Conservation (phyloP, 345 rosid species). For the Corchorus olitorius region DNA sequence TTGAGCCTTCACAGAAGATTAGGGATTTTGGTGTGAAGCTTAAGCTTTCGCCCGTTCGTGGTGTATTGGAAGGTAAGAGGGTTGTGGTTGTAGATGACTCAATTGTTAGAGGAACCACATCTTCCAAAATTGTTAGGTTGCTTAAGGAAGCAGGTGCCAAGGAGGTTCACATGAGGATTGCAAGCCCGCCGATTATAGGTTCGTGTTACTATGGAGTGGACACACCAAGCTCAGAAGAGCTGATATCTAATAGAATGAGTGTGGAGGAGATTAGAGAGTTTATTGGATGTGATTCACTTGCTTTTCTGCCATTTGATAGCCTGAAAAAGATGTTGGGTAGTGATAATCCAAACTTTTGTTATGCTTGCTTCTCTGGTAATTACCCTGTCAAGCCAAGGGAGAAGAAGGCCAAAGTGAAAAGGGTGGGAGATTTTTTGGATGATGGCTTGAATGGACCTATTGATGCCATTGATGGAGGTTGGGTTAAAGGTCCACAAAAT, state of each 20-base stretch:
- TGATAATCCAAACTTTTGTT: conserved; percentile 66
- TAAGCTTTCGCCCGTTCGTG: conserved; percentile 84
- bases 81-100: conserved; percentile 98
- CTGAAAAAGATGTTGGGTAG: conserved; percentile 55
- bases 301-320: conserved; percentile 69
- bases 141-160: conserved; percentile 90
- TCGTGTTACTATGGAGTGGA: conserved; percentile 98
- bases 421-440: conserved; percentile 83
- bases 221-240: conserved; percentile 83
- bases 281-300: conserved; percentile 85
- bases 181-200: conserved; percentile 84
- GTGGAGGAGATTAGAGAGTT: conserved; percentile 74
- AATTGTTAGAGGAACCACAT: conserved; percentile 90
- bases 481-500: conserved; percentile 55
- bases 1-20: conserved; percentile 90
- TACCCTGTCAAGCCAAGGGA: conserved; percentile 85
- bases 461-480: conserved; percentile 71
- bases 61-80: conserved; percentile 81
- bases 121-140: conserved; percentile 82
- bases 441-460: conserved; percentile 80
- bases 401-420: conserved; percentile 57
- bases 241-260: conserved; percentile 87
- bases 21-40: conserved; percentile 98
- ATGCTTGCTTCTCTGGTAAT: conserved; percentile 89
- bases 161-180: conserved; percentile 97